A percentile compares a stretch with the other conserved stretches of the same genome.
phyloP scores from a whole-genome alignment of 495 filamentous ascomycete genomes.

The Thozetella sp. region DNA sequence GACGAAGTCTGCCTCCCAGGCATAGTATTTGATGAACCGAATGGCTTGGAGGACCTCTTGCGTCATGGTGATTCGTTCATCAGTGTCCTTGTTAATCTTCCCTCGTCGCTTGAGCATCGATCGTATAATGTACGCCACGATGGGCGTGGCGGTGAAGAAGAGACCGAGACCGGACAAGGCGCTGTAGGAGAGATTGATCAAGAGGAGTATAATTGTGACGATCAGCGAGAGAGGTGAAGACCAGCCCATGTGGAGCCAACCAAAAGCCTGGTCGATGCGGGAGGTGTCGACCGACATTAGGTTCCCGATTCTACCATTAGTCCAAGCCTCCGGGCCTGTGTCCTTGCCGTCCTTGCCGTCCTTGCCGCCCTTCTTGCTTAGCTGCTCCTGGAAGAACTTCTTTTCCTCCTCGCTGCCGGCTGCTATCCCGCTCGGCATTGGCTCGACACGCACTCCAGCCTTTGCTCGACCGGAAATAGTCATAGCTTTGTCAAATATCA shows the following conservation, averaged over 20 bases:
- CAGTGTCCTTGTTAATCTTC: slow-evolving; percentile 88
- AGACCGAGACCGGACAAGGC: slow-evolving; percentile 86
- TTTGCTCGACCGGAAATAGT: slow-evolving; percentile 76
- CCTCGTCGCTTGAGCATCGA: slow-evolving; percentile 69
- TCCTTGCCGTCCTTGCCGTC: slow-evolving; percentile 32
- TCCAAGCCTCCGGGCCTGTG: slow-evolving; percentile 70
- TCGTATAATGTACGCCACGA: slow-evolving; percentile 72
- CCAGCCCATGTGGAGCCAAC: slow-evolving; percentile 90
- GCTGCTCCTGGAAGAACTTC: slow-evolving; percentile 24
- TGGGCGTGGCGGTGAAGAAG: slow-evolving; percentile 73
- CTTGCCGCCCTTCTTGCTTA: slow-evolving; percentile 33
- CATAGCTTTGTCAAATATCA: slow-evolving; percentile 84
- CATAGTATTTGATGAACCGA: slow-evolving; percentile 94
- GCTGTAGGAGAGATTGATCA: slow-evolving; percentile 86
- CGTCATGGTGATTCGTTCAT: slow-evolving; percentile 85
- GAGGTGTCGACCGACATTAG: slow-evolving; percentile 94
- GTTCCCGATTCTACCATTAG: slow-evolving; percentile 86
- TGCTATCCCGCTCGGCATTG: slow-evolving; percentile 20
- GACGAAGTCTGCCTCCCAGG: slow-evolving; percentile 88
- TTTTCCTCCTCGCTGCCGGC: slow-evolving; percentile 31
- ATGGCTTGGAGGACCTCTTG: slow-evolving; percentile 92
- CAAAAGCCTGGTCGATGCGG: slow-evolving; percentile 80
- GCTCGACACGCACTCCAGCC: slow-evolving; percentile 58
- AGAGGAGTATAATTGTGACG: slow-evolving; percentile 73
- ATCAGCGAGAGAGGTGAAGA: slow-evolving; percentile 76